Evolutionary conservation across 202 grass and related monocot species (phyloP).

Genomic region (Dendrocalamus latiflorus): DNA sequence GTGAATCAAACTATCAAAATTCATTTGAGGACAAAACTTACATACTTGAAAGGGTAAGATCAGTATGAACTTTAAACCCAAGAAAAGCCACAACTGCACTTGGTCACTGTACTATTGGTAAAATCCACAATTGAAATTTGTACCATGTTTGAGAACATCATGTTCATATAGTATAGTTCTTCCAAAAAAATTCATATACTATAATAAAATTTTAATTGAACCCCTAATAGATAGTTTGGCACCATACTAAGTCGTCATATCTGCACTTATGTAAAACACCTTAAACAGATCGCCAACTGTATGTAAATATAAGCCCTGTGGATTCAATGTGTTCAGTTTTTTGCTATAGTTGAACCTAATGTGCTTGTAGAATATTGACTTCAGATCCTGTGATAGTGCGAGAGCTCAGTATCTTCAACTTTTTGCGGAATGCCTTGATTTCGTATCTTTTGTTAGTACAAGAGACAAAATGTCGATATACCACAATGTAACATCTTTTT

Average conservation of each 20-base stretch:
- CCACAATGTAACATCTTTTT: not conserved
- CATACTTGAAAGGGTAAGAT: slow-evolving; percentile 76
- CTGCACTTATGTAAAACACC: not conserved
- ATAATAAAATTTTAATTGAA: not conserved
- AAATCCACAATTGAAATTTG: not conserved
- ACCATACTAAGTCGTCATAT: not conserved
- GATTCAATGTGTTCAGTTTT: not conserved
- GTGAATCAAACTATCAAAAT: slow-evolving; percentile 53
- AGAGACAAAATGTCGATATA: not conserved
- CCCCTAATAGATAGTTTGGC: not conserved
- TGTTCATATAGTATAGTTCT: too few relatives aligned
- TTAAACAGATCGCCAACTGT: not conserved
- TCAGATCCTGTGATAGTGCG: not conserved
- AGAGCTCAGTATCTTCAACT: not conserved
- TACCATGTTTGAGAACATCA: not conserved
- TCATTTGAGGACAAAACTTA: slow-evolving; percentile 33
- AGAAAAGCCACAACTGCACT: not conserved
- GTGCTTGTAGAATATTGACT: not conserved
- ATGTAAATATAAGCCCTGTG: not conserved
- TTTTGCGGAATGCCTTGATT: not conserved
- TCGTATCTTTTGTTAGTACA: not conserved
- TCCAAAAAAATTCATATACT: not conserved
- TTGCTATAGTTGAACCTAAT: not conserved
- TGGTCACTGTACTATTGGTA: not conserved
- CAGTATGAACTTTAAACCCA: not conserved